Evolutionary conservation across 352 stramenopile genomes (phyloP).

Genomic region (Phytophthora podocarpi): DNA sequence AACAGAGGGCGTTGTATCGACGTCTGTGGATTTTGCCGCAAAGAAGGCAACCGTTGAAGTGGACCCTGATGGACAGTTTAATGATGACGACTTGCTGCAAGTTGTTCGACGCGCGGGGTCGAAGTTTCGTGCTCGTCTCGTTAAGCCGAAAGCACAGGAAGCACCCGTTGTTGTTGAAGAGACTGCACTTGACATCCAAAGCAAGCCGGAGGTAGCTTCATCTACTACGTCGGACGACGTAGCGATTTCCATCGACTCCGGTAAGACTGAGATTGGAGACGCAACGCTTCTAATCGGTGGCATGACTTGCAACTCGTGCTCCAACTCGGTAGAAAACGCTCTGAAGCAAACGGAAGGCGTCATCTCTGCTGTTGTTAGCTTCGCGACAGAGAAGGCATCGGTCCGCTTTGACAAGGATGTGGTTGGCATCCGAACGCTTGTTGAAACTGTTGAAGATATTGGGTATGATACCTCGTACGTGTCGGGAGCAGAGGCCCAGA

Average conservation of each 20-base stretch:
- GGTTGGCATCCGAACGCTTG: slow-evolving; percentile 78
- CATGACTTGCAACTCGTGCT: slow-evolving; percentile 94
- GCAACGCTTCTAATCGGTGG: slow-evolving; percentile 76
- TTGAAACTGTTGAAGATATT: slow-evolving; percentile 90
- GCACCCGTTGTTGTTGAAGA: background rate
- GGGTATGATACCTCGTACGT: slow-evolving; percentile 90
- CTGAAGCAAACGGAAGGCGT: slow-evolving; percentile 82
- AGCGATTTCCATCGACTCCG: slow-evolving; percentile 42
- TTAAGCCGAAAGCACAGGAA: slow-evolving; percentile 7
- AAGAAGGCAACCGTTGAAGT: slow-evolving; percentile 70
- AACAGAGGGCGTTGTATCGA: slow-evolving; percentile 64
- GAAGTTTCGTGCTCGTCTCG: slow-evolving; percentile 32
- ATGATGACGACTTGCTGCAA: slow-evolving; percentile 62
- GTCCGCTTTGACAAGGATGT: slow-evolving; percentile 80
- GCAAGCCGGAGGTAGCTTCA: slow-evolving; percentile 14
- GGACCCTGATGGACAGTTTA: slow-evolving; percentile 60
- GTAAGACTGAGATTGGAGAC: slow-evolving; percentile 67
- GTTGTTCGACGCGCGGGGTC: slow-evolving; percentile 40
- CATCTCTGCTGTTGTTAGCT: slow-evolving; percentile 78
- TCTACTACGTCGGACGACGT: slow-evolving; percentile 32
- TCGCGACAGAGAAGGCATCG: slow-evolving; percentile 86
- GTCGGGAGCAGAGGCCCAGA: slow-evolving; percentile 67
- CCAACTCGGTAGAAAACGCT: slow-evolving; percentile 90
- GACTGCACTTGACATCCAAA: background rate
- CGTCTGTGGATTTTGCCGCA: slow-evolving; percentile 68